phyloP scores from a whole-genome alignment of 1,284 basidiomycete genomes.

The Leccinum glutinopallens region DNA sequence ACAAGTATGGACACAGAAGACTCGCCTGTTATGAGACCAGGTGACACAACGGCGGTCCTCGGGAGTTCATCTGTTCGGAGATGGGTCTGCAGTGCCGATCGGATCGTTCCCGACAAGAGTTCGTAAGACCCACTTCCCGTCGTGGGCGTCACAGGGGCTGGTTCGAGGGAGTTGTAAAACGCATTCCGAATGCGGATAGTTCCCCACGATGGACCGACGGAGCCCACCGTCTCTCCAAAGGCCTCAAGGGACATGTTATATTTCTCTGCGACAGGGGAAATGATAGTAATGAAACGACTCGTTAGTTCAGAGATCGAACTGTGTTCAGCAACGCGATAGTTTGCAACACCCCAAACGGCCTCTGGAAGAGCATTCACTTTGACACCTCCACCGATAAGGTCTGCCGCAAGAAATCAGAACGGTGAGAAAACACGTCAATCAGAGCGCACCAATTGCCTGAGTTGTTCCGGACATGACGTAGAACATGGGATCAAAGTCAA shows the following conservation, averaged over 20 bases:
- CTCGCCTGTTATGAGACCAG: slow-evolving; percentile 30
- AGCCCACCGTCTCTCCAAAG: slow-evolving; percentile 40
- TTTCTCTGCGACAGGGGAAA: slow-evolving; percentile 38
- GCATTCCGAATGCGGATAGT: slow-evolving; percentile 38
- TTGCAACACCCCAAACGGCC: slow-evolving; percentile 39
- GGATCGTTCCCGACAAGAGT: slow-evolving; percentile 52
- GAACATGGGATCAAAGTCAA: slow-evolving; percentile 32
- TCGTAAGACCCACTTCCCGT: slow-evolving; percentile 42
- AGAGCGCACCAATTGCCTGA: slow-evolving; percentile 46
- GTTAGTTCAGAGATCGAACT: slow-evolving; percentile 40
- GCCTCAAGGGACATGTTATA: slow-evolving; percentile 46
- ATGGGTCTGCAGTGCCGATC: slow-evolving; percentile 35
- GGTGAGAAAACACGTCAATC: background rate
- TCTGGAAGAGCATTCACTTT: slow-evolving; percentile 52
- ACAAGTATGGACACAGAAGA: slow-evolving; percentile 12
- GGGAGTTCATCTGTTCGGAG: slow-evolving; percentile 30
- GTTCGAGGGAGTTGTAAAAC: slow-evolving; percentile 44
- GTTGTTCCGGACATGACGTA: slow-evolving; percentile 43
- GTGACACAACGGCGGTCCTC: slow-evolving; percentile 20
- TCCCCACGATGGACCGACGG: slow-evolving; percentile 20
- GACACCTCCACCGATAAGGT: slow-evolving; percentile 48
- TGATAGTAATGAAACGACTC: slow-evolving; percentile 35
- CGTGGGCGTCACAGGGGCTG: slow-evolving; percentile 53
- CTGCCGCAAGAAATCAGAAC: slow-evolving; percentile 17
- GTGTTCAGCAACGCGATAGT: slow-evolving; percentile 46